Base-by-base conservation (phyloP, 1,284 basidiomycete species). In the Athelia sp. region DNA sequence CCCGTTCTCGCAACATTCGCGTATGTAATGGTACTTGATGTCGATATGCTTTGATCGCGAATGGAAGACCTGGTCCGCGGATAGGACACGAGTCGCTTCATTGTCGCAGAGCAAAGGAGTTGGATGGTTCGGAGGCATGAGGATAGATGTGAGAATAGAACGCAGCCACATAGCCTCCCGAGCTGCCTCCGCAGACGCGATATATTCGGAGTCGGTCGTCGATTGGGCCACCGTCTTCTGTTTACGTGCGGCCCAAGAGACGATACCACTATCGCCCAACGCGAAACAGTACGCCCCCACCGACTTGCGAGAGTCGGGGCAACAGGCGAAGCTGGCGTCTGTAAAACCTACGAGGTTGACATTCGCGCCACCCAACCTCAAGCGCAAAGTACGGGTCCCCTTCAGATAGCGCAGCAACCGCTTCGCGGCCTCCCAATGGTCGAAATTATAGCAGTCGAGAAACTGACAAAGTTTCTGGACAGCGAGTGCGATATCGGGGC, bases 371-470 rank as follows among this genome's bases (percentile, higher is more conserved):
- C 67, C 62, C 2, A 70, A 59, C 15, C 52, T 49, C 17, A 75
- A 60, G 34, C 58, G 56, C 13, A 65, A 45, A 15, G 60, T 40
- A 4, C 53, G 43, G 0, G 75, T 74, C 2, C 68, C 67, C n/a
- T 68, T 65, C 1, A 79, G 63, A 54, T 79, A 79, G 0, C 62
- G 60, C 0, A 76, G 57, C 3, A 75, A 61, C 3, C 62, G 62
- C 14, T 70, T 66, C 0, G 67, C 66, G 0, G 69, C 67, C 1
- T 61, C 59, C 67, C 68, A 74, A 54, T 78, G 75, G 0, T 46
- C 51, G 4, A 45, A 48, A 0, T 54, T 43, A 47, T 60, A 66
- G 44, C 55, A 64, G 24, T 65, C 54, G 0, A 64, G 56, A 56
- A 63, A 75, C 49, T 65, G 64, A 1, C 60, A 56, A 0, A 78